phyloP scores from a whole-genome alignment of 805 yeast genomes.

The Starmerella roubikii region DNA sequence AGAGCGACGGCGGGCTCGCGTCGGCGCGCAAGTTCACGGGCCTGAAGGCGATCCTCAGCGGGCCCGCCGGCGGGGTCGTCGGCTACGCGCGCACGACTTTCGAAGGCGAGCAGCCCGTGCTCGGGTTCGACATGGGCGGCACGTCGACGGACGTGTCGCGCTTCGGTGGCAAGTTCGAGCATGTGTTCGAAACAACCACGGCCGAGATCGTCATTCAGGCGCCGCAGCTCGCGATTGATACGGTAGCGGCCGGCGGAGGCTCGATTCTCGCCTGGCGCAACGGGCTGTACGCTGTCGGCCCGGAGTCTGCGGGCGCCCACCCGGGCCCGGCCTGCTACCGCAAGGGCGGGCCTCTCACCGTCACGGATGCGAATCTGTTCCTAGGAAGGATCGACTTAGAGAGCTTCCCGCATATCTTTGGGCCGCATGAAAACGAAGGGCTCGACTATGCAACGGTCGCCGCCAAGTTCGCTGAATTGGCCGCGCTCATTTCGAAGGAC shows the following conservation, averaged over 20 bases:
- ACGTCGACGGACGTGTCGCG: conserved; percentile 79
- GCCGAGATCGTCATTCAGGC: conserved; percentile 76
- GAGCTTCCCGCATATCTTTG: conserved; percentile 69
- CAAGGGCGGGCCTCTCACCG: conserved; percentile 71
- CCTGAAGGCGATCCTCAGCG: conserved; percentile 73
- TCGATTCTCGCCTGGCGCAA: conserved; percentile 53
- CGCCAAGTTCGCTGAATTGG: conserved; percentile 38
- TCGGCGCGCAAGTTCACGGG: conserved; percentile 79
- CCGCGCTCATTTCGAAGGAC: conserved; percentile 45
- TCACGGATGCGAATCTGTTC: conserved; percentile 71
- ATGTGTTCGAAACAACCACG: conserved; percentile 68
- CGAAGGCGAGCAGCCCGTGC: conserved; percentile 35
- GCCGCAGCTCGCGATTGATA: conserved; percentile 69
- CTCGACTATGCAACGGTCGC: conserved; percentile 44
- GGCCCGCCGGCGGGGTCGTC: conserved; percentile 97
- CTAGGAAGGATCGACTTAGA: conserved; percentile 62
- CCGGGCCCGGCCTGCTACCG: conserved; percentile 86
- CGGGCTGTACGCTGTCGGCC: conserved; percentile 70
- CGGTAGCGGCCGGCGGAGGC: conserved; percentile 82
- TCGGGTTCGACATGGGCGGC: conserved; percentile 88
- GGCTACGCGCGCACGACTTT: conserved; percentile 81
- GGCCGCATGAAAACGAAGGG: conserved; percentile 62
- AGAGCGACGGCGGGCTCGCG: conserved; percentile 89
- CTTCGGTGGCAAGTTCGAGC: conserved; percentile 55
- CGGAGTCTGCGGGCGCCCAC: conserved; percentile 75